Conservation (phyloP, 2,329 filamentous ascomycete species). For the Alternaria burnsii region DNA sequence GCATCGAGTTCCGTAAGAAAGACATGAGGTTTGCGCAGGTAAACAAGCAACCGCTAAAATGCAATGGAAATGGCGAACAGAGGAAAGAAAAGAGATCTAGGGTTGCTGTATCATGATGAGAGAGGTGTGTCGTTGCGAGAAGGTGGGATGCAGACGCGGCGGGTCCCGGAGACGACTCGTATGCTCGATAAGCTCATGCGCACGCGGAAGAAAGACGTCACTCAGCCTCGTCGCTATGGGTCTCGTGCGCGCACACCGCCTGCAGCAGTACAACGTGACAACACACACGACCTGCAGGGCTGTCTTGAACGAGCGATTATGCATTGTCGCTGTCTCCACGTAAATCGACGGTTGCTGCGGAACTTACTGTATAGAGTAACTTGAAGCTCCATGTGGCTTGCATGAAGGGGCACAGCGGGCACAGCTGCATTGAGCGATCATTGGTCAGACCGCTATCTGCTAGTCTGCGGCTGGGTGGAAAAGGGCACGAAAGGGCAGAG, state of each 20-base stretch:
- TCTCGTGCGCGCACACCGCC: slow-evolving; percentile 10
- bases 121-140: not conserved
- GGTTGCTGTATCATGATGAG: not conserved
- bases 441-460: not conserved
- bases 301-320: not conserved
- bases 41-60: not conserved
- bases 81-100: slow-evolving; percentile 4
- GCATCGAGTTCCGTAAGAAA: slow-evolving; percentile 31
- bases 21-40: slow-evolving; percentile 24
- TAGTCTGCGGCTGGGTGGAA: not conserved
- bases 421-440: not conserved
- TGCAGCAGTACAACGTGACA: not conserved
- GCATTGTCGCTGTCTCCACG: not conserved
- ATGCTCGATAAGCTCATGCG: slow-evolving; percentile 11
- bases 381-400: not conserved
- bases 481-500: slow-evolving; percentile 13
- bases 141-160: slow-evolving; percentile 3
- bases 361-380: not conserved
- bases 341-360: not conserved
- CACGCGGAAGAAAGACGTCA: slow-evolving; percentile 7
- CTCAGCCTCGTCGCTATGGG: slow-evolving; percentile 3
- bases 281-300: not conserved
- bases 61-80: not conserved
- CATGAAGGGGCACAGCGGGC: slow-evolving; percentile 3
- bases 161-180: slow-evolving; percentile 1